Evolutionary conservation across 768 basidiomycete genomes (phyloP).

Genomic region (Galerina marginata): DNA sequence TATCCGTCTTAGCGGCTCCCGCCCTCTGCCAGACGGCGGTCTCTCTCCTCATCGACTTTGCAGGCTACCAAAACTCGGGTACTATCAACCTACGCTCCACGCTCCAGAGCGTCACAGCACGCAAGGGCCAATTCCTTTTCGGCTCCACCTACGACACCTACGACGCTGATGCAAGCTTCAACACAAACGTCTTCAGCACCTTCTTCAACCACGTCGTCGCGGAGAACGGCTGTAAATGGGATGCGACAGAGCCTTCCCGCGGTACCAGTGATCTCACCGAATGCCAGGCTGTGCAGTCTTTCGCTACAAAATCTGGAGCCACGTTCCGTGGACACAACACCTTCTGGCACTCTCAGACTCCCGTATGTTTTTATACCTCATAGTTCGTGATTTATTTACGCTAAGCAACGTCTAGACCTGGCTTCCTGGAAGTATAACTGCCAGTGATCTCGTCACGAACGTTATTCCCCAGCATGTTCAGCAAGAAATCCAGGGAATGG

Average conservation of each 20-base stretch:
- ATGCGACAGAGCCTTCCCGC: slow-evolving; percentile 19
- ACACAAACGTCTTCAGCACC: slow-evolving; percentile 18
- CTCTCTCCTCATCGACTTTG: slow-evolving; percentile 19
- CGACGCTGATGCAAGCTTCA: slow-evolving; percentile 17
- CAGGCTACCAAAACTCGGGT: slow-evolving; percentile 17
- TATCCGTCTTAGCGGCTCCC: slow-evolving; percentile 19
- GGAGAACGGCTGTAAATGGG: slow-evolving; percentile 22
- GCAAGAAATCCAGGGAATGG: slow-evolving; percentile 21
- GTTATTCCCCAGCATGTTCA: slow-evolving; percentile 22
- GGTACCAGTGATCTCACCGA: slow-evolving; percentile 14
- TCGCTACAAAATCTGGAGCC: slow-evolving; percentile 7
- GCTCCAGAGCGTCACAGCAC: slow-evolving; percentile 8
- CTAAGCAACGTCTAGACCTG: slow-evolving; percentile 7
- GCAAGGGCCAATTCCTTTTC: slow-evolving; percentile 14
- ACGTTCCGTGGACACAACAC: slow-evolving; percentile 22
- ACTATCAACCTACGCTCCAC: slow-evolving; percentile 19
- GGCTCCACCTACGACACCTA: slow-evolving; percentile 22
- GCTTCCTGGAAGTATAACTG: slow-evolving; percentile 19
- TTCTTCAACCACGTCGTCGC: slow-evolving; percentile 21
- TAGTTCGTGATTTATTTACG: background rate
- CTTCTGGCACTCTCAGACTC: slow-evolving; percentile 21
- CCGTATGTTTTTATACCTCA: slow-evolving; percentile 1
- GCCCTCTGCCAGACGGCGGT: slow-evolving; percentile 20
- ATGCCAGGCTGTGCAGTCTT: slow-evolving; percentile 17
- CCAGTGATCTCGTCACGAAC: slow-evolving; percentile 19